Conservation (phyloP, 345 rosid species). For the Clarkia xantiana region DNA sequence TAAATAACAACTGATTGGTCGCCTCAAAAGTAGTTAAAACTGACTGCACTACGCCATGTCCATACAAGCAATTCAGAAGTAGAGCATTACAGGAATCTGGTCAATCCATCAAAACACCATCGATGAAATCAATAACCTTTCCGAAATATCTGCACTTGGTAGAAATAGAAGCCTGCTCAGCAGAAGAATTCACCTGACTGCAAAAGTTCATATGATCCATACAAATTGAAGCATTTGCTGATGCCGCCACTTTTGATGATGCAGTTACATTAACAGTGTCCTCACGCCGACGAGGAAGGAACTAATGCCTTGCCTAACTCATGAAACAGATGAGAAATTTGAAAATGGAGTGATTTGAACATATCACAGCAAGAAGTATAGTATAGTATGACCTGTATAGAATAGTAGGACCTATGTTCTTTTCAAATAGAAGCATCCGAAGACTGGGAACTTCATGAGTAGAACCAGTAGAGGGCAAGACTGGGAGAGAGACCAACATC, state of each 20-base stretch:
- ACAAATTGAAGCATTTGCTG: conserved; percentile 63
- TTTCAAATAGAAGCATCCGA: conserved; percentile 34
- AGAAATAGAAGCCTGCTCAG: conserved; percentile 45
- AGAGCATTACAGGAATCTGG: conserved; percentile 86
- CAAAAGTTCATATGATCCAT: conserved; percentile 67
- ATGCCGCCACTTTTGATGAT: conserved; percentile 70
- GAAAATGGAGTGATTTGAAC: conserved; percentile 76
- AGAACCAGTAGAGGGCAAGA: conserved; percentile 33
- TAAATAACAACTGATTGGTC: conserved; percentile 67
- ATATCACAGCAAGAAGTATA: conserved; percentile 85
- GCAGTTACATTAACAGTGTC: conserved; percentile 71
- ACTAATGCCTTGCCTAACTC: conserved; percentile 91
- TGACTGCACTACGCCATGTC: conserved; percentile 63
- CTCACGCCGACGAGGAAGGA: conserved; percentile 90
- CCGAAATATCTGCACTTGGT: conserved; percentile 93
- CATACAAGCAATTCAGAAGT: conserved; percentile 64
- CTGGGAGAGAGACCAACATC: conserved; percentile 78
- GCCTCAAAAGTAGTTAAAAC: conserved; percentile 94
- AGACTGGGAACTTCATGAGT: conserved; percentile 29
- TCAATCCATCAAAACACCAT: conserved; percentile 69
- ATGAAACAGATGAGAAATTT: conserved; percentile 80
- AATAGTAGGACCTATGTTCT: conserved; percentile 56
- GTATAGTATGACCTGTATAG: conserved; percentile 64
- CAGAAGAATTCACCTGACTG: conserved; percentile 39
- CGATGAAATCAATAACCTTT: conserved; percentile 80